These are phyloP conservation scores for Parafenestella ontariensis DNA, from an alignment of 2,329 filamentous ascomycete species.

Conservation along the genomic window DNA sequence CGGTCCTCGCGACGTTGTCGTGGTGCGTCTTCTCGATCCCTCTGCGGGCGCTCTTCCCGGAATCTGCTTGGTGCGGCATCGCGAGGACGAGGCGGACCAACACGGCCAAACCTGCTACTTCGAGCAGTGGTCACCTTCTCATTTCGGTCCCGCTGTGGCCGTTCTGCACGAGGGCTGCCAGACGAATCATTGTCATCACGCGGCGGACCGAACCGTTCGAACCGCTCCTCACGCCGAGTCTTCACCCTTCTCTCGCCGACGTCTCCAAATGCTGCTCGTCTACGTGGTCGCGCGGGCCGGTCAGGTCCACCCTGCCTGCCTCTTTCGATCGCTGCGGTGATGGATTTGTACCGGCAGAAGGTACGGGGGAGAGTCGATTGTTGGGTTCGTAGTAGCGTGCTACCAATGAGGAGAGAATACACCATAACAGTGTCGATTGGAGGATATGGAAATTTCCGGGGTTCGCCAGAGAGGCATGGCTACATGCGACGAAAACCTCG, in stretches of 20 bases:
- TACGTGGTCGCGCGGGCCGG: slow-evolving; percentile 14
- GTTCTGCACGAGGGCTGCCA: background rate
- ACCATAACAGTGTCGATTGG: slow-evolving; percentile 25
- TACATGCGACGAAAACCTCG: slow-evolving; percentile 11
- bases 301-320: slow-evolving; percentile 24
- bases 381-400: slow-evolving; percentile 24
- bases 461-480: background rate
- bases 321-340: slow-evolving; percentile 43
- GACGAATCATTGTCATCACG: slow-evolving; percentile 1
- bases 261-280: slow-evolving; percentile 3
- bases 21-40: background rate
- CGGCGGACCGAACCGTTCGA: slow-evolving; percentile 15
- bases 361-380: slow-evolving; percentile 16
- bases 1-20: background rate
- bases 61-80: slow-evolving; percentile 3
- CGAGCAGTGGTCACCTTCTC: background rate
- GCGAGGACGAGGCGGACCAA: slow-evolving; percentile 6
- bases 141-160: background rate
- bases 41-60: background rate
- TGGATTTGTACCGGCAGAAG: slow-evolving; percentile 40
- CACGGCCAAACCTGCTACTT: slow-evolving; percentile 13
- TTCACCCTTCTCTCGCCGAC: background rate
- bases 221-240: slow-evolving; percentile 4
- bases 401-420: slow-evolving; percentile 20
- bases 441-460: background rate